These are phyloP conservation scores for Plasmopara halstedii DNA, from an alignment of 352 stramenopile genomes.

Conservation along the genomic window DNA sequence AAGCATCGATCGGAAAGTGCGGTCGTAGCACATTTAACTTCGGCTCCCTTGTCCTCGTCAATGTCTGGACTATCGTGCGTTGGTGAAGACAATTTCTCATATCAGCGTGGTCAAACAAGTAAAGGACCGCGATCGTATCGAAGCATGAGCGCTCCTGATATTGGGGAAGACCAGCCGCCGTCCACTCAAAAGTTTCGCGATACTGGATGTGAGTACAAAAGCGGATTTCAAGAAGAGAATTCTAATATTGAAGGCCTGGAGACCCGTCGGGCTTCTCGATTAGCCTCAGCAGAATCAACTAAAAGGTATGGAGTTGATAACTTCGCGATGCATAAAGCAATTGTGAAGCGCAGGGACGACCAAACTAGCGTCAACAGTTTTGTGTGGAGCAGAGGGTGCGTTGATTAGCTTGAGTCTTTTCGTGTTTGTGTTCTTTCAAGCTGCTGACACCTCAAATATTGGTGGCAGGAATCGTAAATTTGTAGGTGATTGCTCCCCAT, in stretches of 20 bases:
- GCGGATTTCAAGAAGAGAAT: conserved; percentile 21
- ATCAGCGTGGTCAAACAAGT: conserved; percentile 18
- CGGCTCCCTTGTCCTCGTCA: conserved; percentile 34
- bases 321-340: conserved; percentile 18
- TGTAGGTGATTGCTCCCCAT: conserved; percentile 44
- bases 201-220: conserved; percentile 28
- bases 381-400: conserved; percentile 37
- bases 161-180: conserved; percentile 31
- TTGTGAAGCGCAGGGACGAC: conserved; percentile 49
- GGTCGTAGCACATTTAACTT: conserved; percentile 39
- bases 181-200: conserved; percentile 26
- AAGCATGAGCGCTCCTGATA: conserved; percentile 75
- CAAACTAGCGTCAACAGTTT: conserved; percentile 55
- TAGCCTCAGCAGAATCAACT: conserved; percentile 23
- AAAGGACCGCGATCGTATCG: conserved; percentile 32
- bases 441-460: neutral
- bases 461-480: conserved; percentile 43
- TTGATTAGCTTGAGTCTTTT: neutral
- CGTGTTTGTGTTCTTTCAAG: neutral
- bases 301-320: conserved; percentile 24
- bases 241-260: conserved; percentile 27
- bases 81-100: conserved; percentile 44
- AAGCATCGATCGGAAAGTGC: conserved; percentile 39
- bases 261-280: conserved; percentile 18
- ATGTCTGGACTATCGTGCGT: conserved; percentile 28